These are phyloP conservation scores for Phytophthora pisi DNA, from an alignment of 352 stramenopile genomes.

Conservation along the genomic window DNA sequence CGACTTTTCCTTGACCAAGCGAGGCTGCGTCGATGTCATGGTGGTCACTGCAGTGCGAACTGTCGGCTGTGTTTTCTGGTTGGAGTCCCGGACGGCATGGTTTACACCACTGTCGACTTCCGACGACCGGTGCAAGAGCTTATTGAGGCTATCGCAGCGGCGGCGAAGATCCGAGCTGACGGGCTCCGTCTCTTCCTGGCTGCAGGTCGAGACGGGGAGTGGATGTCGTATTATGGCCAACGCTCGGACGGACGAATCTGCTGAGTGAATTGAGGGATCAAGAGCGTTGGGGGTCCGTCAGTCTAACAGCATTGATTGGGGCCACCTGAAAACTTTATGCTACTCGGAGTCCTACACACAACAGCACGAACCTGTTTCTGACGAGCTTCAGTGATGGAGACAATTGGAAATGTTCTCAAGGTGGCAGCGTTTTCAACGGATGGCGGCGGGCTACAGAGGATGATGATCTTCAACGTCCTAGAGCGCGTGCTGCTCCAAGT, in stretches of 20 bases:
- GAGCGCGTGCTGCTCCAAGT: not conserved
- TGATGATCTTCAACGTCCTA: not conserved
- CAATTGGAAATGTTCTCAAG: not conserved
- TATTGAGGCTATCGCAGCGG: not conserved
- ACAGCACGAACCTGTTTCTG: not conserved
- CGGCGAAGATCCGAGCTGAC: not conserved
- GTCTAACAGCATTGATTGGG: not conserved
- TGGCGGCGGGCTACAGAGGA: not conserved
- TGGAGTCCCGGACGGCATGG: not conserved
- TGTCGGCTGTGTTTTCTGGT: not conserved
- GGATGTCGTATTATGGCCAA: too few relatives aligned
- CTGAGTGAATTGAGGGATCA: too few relatives aligned
- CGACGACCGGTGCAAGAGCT: not conserved
- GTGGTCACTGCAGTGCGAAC: not conserved
- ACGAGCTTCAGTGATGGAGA: not conserved
- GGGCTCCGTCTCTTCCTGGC: too few relatives aligned
- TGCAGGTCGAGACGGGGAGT: too few relatives aligned
- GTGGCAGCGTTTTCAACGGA: not conserved
- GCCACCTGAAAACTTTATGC: not conserved
- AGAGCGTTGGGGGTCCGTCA: too few relatives aligned
- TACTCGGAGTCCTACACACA: not conserved
- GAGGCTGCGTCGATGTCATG: not conserved
- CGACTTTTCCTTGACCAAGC: not conserved
- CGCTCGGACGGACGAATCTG: too few relatives aligned
- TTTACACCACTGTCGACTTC: not conserved